Base-by-base conservation (phyloP, 23 red algal species). In the Chondrus crispus region DNA sequence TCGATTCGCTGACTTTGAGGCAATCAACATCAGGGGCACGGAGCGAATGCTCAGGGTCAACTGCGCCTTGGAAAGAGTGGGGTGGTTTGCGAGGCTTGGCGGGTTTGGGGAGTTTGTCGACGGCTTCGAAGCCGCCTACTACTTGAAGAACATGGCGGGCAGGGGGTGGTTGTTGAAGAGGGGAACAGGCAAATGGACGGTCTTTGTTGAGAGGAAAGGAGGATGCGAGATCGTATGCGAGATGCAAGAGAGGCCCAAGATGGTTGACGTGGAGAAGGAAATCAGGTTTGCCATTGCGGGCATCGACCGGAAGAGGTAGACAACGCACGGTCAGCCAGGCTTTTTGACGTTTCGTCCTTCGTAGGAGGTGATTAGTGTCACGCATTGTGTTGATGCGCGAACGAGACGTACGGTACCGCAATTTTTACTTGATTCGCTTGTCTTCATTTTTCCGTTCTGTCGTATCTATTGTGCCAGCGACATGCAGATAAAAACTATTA, bases 101-200 rank as follows among this genome's bases (percentile, higher is more conserved):
- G n/a, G 81, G 81, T 87, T 82, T 51, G 92, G 62, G 4, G 53
- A 80, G 35, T 87, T 80, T 72, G 64, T 94, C 69, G 92, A 88
- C 30, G 30, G 29, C 16, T 94, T 88, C 37, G 28, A 30, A 37
- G 29, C 82, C 2, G 82, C 72, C 8, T 94, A 94, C 51, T 87
- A 78, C 64, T 69, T 94, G 32, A 88, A 87, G 45, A 38, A 35
- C 20, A 54, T 94, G 2, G 69, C 29, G 13, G 82, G 83, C n/a
- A 74, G 37, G 47, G 92, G 92, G 0, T 82, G 82, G 73, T 42
- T 94, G 20, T 64, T 87, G 82, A 88, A 94, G 74, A 28, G 39
- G 6, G 82, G 81, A 16, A 51, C 37, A 20, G 70, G 30, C 35
- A 44, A 41, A 7, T 94, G 92, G 92, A 46, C 46, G 35, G 74